These are phyloP conservation scores for Fusarium sp. DNA, from an alignment of 2,329 filamentous ascomycete species.

Conservation along the genomic window DNA sequence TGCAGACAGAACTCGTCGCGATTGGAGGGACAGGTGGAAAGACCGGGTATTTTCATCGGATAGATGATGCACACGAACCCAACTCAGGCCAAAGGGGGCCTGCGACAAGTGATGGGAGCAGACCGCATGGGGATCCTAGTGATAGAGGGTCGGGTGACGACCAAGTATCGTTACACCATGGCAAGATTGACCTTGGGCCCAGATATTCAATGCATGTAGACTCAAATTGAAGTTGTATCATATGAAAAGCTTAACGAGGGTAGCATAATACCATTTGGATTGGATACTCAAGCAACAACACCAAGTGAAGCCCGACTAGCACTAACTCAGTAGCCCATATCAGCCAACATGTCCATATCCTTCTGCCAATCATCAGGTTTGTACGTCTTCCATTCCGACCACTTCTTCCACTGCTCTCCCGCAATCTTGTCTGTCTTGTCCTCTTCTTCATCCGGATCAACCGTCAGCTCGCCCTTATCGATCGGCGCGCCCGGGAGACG, in stretches of 20 bases:
- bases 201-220: not conserved
- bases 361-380: not conserved
- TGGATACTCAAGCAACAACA: no score
- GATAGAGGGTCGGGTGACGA: slow-evolving; percentile 2
- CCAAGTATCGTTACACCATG: not conserved
- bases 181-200: not conserved
- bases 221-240: not conserved
- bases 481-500: not conserved
- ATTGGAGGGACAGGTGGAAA: slow-evolving; percentile 18
- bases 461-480: not conserved
- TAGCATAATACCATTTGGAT: not conserved
- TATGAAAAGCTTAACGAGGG: not conserved
- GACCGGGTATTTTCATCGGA: slow-evolving; percentile 6
- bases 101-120: not conserved
- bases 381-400: not conserved
- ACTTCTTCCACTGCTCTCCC: not conserved
- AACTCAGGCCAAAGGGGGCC: not conserved
- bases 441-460: not conserved
- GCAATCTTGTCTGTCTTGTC: not conserved
- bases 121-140: not conserved
- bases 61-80: not conserved
- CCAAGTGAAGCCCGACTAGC: not conserved
- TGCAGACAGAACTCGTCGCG: slow-evolving; percentile 7
- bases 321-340: not conserved
- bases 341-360: not conserved